These are phyloP conservation scores for Vigna trinervia DNA, from an alignment of 306 rosid genomes.

Conservation along the genomic window DNA sequence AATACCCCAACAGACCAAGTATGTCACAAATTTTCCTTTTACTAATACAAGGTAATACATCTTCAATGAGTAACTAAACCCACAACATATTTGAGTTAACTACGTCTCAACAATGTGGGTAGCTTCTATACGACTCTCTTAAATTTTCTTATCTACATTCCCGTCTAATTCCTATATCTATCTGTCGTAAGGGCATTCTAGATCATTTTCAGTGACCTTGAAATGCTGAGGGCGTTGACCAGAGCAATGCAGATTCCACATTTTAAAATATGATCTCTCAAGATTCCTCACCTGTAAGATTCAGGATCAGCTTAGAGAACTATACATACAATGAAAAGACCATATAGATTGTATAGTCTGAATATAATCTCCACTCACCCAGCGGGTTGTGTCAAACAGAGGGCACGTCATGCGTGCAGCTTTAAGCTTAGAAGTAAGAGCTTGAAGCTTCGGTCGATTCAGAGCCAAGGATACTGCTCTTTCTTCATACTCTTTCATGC, in stretches of 20 bases:
- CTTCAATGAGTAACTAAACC: background rate
- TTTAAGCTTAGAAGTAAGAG: constrained; percentile 79
- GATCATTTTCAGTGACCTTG: constrained; percentile 61
- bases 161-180: constrained; percentile 58
- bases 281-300: constrained; percentile 63
- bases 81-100: constrained; percentile 24
- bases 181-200: constrained; percentile 59
- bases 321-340: background rate
- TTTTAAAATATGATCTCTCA: constrained; percentile 58
- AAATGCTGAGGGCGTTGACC: constrained; percentile 65
- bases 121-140: constrained; percentile 45
- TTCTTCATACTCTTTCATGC: constrained; percentile 94
- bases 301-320: background rate
- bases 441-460: constrained; percentile 79
- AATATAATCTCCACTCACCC: constrained; percentile 61
- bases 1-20: background rate
- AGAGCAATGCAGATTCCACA: constrained; percentile 67
- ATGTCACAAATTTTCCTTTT: background rate
- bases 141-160: constrained; percentile 58
- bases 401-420: constrained; percentile 87
- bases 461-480: constrained; percentile 87
- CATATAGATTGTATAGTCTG: background rate
- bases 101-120: constrained; percentile 31
- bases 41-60: constrained; percentile 14
- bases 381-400: constrained; percentile 88